phyloP scores from a whole-genome alignment of 1,139 yeast species.

The Suhomyces choctaworum region DNA sequence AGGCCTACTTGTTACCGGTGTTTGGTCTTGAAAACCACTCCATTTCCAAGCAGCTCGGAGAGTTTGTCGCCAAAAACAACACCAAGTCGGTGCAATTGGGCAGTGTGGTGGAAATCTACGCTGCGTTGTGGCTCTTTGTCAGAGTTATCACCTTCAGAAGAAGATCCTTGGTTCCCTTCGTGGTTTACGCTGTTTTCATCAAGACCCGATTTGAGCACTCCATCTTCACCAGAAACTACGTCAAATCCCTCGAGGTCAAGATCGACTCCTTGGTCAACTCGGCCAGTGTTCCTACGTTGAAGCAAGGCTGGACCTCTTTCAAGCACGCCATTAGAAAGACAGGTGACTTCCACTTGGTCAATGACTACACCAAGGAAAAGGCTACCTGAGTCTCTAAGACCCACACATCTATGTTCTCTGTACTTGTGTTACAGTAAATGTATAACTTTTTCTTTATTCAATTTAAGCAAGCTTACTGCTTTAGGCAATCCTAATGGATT shows the following conservation, averaged over 20 bases:
- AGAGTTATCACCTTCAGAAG: slow-evolving; percentile 62
- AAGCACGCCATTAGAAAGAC: slow-evolving; percentile 48
- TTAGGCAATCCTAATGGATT: no score
- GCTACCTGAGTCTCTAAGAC: slow-evolving; percentile 2
- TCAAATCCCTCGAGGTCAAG: slow-evolving; percentile 70
- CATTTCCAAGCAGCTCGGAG: slow-evolving; percentile 43
- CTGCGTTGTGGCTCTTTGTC: slow-evolving; percentile 50
- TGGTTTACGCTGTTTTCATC: slow-evolving; percentile 63
- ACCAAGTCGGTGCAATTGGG: slow-evolving; percentile 72
- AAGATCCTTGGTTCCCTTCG: slow-evolving; percentile 62
- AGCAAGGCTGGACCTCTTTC: slow-evolving; percentile 58
- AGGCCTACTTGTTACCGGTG: slow-evolving; percentile 67
- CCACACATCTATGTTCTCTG: background rate
- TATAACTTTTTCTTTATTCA: background rate
- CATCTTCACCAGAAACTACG: slow-evolving; percentile 66
- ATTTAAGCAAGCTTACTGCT: background rate
- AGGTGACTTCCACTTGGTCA: slow-evolving; percentile 34
- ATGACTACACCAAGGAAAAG: slow-evolving; percentile 36
- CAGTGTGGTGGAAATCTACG: slow-evolving; percentile 64
- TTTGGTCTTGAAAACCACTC: slow-evolving; percentile 49
- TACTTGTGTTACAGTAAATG: background rate
- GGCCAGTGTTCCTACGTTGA: slow-evolving; percentile 58
- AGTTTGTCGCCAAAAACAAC: slow-evolving; percentile 63
- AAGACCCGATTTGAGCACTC: slow-evolving; percentile 80
- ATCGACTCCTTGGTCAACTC: slow-evolving; percentile 63